These are phyloP conservation scores for Platanus orientalis DNA, from an alignment of 164 flowering plant genomes.

Conservation along the genomic window DNA sequence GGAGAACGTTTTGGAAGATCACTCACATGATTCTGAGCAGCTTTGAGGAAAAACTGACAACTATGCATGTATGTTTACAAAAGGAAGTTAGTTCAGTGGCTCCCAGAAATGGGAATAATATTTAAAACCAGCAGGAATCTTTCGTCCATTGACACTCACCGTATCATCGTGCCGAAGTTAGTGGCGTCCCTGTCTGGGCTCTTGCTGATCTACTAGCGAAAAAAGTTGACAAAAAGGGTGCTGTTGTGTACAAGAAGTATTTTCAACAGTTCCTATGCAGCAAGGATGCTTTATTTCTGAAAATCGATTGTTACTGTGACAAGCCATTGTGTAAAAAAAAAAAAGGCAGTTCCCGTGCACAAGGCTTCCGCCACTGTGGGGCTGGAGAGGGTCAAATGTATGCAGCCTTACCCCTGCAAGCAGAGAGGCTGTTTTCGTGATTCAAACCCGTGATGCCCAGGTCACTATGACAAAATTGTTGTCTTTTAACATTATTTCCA, in stretches of 20 bases:
- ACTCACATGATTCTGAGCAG: constrained; percentile 13
- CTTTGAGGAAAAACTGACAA: constrained; percentile 13
- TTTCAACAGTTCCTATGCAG: too few species aligned
- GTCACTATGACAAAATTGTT: too few species aligned
- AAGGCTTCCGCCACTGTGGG: too few species aligned
- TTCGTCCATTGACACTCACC: constrained; percentile 99
- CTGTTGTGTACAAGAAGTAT: constrained; percentile 91
- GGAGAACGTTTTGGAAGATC: constrained; percentile 31
- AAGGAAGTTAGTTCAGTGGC: constrained; percentile 13
- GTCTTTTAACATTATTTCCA: too few species aligned
- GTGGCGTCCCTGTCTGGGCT: constrained; percentile 81
- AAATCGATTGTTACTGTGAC: too few species aligned
- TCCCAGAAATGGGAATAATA: constrained; percentile 15
- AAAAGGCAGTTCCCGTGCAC: too few species aligned
- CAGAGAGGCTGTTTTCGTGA: too few species aligned
- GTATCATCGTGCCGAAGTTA: constrained; percentile 92
- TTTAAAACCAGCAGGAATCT: constrained; percentile 66
- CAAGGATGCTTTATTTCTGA: too few species aligned
- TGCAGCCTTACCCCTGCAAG: too few species aligned
- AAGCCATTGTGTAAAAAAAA: too few species aligned
- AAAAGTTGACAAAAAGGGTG: constrained; percentile 91
- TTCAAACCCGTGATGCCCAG: too few species aligned
- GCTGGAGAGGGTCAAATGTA: too few species aligned
- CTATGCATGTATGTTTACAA: constrained; percentile 12
- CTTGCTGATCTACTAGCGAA: constrained; percentile 78